Conservation (phyloP, 768 basidiomycete species). For the Tephrocybe sp. region DNA sequence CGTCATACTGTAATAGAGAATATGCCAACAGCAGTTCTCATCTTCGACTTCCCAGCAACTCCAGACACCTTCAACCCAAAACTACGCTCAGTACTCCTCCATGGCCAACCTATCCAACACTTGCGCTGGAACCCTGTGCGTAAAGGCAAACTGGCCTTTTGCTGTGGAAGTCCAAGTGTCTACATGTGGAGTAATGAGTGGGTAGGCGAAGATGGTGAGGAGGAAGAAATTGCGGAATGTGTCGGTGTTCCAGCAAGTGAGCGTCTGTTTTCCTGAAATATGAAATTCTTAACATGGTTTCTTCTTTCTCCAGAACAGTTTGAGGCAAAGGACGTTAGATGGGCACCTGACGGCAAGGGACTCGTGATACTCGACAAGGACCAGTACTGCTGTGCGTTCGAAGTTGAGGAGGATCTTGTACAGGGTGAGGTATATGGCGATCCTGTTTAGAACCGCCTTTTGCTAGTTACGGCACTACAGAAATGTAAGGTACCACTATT, state of each 20-base stretch:
- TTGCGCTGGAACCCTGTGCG: constrained; percentile 85
- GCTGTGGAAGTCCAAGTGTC: constrained; percentile 63
- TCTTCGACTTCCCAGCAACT: constrained; percentile 70
- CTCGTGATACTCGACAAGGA: constrained; percentile 73
- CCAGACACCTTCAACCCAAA: constrained; percentile 55
- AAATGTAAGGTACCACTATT: too few species aligned
- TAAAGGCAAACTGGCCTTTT: constrained; percentile 64
- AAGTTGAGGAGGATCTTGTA: constrained; percentile 50
- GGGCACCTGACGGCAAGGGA: constrained; percentile 88
- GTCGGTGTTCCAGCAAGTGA: constrained; percentile 84
- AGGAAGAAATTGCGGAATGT: constrained; percentile 86
- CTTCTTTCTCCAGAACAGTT: constrained; percentile 55
- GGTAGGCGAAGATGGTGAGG: constrained; percentile 52
- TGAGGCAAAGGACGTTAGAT: constrained; percentile 62
- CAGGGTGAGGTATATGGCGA: neutral
- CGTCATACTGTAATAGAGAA: constrained; percentile 41
- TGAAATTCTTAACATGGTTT: constrained; percentile 13
- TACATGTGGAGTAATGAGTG: constrained; percentile 87
- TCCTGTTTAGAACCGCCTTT: neutral
- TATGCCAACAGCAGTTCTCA: constrained; percentile 58
- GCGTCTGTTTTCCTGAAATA: constrained; percentile 26
- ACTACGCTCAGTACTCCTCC: constrained; percentile 65
- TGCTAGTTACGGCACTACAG: neutral
- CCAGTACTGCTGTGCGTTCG: constrained; percentile 84
- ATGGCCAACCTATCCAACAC: constrained; percentile 57